Conservation (phyloP, 2,329 filamentous ascomycete genomes). For the Elsinoe necatrix region DNA sequence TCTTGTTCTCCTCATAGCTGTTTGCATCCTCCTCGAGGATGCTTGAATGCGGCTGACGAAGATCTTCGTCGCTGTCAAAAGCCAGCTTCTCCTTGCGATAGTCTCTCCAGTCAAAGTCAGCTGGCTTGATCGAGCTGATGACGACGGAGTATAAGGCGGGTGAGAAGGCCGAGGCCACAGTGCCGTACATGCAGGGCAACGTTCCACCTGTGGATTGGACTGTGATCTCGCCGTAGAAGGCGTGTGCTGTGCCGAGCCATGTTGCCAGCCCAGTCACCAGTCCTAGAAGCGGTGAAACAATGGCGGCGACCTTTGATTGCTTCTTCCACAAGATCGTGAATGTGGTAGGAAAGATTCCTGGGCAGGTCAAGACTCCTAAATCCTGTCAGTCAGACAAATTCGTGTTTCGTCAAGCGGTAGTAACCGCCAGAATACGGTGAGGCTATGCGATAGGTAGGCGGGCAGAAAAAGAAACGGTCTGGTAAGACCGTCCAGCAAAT, state of each 20-base stretch:
- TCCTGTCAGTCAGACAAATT: not conserved
- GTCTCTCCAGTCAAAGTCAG: slow-evolving; percentile 37
- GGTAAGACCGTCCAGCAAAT: too few relatives aligned
- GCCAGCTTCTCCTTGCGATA: slow-evolving; percentile 30
- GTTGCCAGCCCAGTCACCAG: slow-evolving; percentile 37
- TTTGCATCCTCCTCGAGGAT: slow-evolving; percentile 3
- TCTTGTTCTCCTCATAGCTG: slow-evolving; percentile 13
- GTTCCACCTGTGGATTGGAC: slow-evolving; percentile 35
- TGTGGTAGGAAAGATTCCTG: slow-evolving; percentile 39
- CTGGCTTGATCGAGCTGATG: slow-evolving; percentile 31
- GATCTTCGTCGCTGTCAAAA: slow-evolving; percentile 11
- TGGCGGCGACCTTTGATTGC: slow-evolving; percentile 39
- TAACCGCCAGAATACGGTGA: too few relatives aligned
- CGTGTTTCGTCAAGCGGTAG: too few relatives aligned
- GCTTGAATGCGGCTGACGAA: not conserved
- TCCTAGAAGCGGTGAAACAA: slow-evolving; percentile 40
- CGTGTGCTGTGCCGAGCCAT: slow-evolving; percentile 37
- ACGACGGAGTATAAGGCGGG: slow-evolving; percentile 40
- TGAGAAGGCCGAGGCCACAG: slow-evolving; percentile 39
- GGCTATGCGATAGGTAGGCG: too few relatives aligned
- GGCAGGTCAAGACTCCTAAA: slow-evolving; percentile 33
- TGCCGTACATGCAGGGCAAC: slow-evolving; percentile 39
- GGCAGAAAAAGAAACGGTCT: too few relatives aligned
- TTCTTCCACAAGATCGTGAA: slow-evolving; percentile 39
- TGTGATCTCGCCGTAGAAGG: slow-evolving; percentile 34